Base-by-base conservation (phyloP, 75 land plant genomes). In the Sequoiadendron giganteum region DNA sequence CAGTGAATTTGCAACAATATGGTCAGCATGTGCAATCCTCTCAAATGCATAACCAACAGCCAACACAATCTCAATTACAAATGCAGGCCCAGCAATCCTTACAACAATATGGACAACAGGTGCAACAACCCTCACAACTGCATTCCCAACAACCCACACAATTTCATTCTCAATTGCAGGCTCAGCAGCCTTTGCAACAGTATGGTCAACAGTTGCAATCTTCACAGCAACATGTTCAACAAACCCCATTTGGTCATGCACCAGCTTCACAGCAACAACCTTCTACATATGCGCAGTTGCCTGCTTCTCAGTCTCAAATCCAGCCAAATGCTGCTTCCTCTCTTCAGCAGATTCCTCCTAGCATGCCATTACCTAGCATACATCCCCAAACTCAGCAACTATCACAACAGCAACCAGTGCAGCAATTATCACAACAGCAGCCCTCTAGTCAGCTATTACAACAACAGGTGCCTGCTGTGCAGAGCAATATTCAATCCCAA, bases 171-270 rank as follows among this genome's bases (percentile, higher is more conserved):
- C 93, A 91, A 49, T 13, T 86, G 61, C 95, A 87, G 85, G 79
- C 86, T 25, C 40, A 89, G 5, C 89, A 85, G 39, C 13, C 78
- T 86, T 87, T 87, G 52, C 42, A 54, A 25, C 92, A 85, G 43
- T 93, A 92, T 86, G 89, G 55, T 82, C 87, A 89, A 77, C 94
- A 88, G 72, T 56, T 82, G 87, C 95, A 88, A 68, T 25, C 61
- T 28, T 84, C 92, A 36, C 86, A 86, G 36, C 56, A 93, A 56
- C 55, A 45, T 87, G 87, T 82, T n/a, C 91, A 87, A 36, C 82
- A 79, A 70, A 28, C 86, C 28, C 85, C 93, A 19, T 89, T 89
- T 47, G 88, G 83, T 85, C 94, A 91, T 56, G 43, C 84, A 21
- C n/a, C 86, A 21, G 89, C 88, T 47, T 83, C 93, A 58, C 93